Evolutionary conservation across 2,329 filamentous ascomycete genomes (phyloP), one percentile per base, ranked within the genome.

Genomic region (Thermoascus crustaceus): DNA sequence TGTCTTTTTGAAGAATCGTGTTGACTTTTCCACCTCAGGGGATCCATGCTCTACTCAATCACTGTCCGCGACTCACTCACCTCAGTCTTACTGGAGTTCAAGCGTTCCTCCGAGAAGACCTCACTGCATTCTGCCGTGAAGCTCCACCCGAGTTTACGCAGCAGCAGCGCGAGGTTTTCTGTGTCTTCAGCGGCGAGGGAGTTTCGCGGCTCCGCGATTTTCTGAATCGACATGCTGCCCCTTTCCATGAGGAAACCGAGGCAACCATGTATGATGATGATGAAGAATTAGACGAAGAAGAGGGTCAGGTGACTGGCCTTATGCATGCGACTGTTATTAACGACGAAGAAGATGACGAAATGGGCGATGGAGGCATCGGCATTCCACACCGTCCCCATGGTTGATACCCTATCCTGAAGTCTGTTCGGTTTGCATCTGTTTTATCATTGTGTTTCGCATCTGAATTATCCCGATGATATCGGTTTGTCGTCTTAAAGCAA

Each of bases 131-230:
- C 58, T 96, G 91, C 55, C 79, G 91, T 42, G 80, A 84, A 49
- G 86, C 91, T 1, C 91, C 91, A 23, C 63, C 73, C 40, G 91
- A 96, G 61, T 98, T 98, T 57, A 96, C 88, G 11, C 83, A 89
- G 30, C 87, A 95, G 54, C 91, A 98, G 59, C 79, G 91, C 43
- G 82, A 89, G 34, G 86, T 96, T 5, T 98, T 98, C 57, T 98
- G 91, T 54, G 91, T 98, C 35, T 98, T 98, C 60, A 95, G 88
- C 2, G 89, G 91, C 4, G 73, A 76, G 17, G 88, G 88, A 37
- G 89, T 98, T 2, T 68, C 69, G 26, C 75, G 76, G 25, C 75
- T 98, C 17, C 81, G 89, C 26, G 73, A 80, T 18, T 84, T 87
- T 54, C 71, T 98, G 24, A 93, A 87, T 32, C 48, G 43, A 45